Evolutionary conservation across 1,284 basidiomycete species (phyloP).

Genomic region (Rhodotorula sp.): DNA sequence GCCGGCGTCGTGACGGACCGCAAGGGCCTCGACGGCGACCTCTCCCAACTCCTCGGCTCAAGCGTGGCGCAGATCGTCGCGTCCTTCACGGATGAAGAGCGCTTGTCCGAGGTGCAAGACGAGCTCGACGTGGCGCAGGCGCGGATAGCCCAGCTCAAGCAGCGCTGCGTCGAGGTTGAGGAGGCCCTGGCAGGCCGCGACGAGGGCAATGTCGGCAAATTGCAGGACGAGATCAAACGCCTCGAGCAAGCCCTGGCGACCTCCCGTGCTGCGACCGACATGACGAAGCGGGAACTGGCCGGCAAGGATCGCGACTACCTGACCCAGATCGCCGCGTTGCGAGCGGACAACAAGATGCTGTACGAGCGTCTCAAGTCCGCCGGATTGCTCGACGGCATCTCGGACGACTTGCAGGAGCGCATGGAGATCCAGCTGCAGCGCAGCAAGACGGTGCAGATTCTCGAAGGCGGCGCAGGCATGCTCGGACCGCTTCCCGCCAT

Average conservation of each 20-base stretch:
- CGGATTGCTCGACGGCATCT: conserved; percentile 77
- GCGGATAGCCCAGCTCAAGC: conserved; percentile 62
- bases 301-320: conserved; percentile 79
- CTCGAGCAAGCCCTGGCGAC: conserved; percentile 75
- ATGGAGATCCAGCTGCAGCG: conserved; percentile 80
- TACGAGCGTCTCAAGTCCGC: conserved; percentile 88
- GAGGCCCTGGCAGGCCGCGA: conserved; percentile 75
- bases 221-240: conserved; percentile 70
- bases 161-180: conserved; percentile 59
- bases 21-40: conserved; percentile 66
- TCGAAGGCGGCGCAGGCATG: conserved; percentile 55
- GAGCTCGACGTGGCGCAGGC: conserved; percentile 70
- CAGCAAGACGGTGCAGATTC: conserved; percentile 75
- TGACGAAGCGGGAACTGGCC: conserved; percentile 61
- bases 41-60: conserved; percentile 79
- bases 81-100: conserved; percentile 87
- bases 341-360: conserved; percentile 87
- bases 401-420: conserved; percentile 70
- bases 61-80: conserved; percentile 86
- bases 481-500: conserved; percentile 37
- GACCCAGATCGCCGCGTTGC: conserved; percentile 80
- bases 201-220: conserved; percentile 76
- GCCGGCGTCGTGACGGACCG: conserved; percentile 87
- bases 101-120: conserved; percentile 72
- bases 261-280: conserved; percentile 72